Evolutionary conservation across 2,329 filamentous ascomycete species (phyloP).

Genomic region (Lachnellula cervina): DNA sequence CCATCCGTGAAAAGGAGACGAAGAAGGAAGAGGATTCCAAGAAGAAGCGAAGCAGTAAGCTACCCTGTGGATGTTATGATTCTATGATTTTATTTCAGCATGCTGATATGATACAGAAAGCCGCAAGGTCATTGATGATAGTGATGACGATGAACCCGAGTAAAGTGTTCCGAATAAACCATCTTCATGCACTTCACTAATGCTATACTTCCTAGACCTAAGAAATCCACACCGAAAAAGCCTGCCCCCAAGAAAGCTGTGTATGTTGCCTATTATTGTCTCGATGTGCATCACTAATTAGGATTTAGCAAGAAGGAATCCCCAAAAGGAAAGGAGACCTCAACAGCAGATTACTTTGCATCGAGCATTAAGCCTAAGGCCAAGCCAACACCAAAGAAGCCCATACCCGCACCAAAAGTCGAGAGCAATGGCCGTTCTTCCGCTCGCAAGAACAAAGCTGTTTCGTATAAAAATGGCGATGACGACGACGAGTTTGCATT

Average conservation of each 20-base stretch:
- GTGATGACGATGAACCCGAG: slow-evolving; percentile 64
- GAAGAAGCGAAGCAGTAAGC: slow-evolving; percentile 30
- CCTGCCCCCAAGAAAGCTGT: slow-evolving; percentile 51
- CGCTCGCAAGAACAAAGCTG: slow-evolving; percentile 24
- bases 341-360: slow-evolving; percentile 33
- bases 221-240: slow-evolving; percentile 51
- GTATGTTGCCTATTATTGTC: slow-evolving; percentile 33
- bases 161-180: slow-evolving; percentile 25
- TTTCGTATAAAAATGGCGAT: slow-evolving; percentile 28
- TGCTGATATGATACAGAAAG: slow-evolving; percentile 35
- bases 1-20: slow-evolving; percentile 40
- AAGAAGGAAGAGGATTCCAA: slow-evolving; percentile 31
- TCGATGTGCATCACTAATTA: neutral
- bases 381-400: slow-evolving; percentile 23
- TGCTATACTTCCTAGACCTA: slow-evolving; percentile 27
- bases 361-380: slow-evolving; percentile 27
- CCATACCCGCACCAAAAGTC: slow-evolving; percentile 11
- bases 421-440: slow-evolving; percentile 24
- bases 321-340: slow-evolving; percentile 31
- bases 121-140: slow-evolving; percentile 74
- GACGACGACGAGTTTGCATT: slow-evolving; percentile 50
- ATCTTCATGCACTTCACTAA: slow-evolving; percentile 17
- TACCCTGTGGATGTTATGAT: neutral
- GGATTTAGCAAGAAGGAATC: slow-evolving; percentile 26
- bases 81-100: neutral